Base-by-base conservation (phyloP, 1,139 yeast species). In the Taiozyma onychis region DNA sequence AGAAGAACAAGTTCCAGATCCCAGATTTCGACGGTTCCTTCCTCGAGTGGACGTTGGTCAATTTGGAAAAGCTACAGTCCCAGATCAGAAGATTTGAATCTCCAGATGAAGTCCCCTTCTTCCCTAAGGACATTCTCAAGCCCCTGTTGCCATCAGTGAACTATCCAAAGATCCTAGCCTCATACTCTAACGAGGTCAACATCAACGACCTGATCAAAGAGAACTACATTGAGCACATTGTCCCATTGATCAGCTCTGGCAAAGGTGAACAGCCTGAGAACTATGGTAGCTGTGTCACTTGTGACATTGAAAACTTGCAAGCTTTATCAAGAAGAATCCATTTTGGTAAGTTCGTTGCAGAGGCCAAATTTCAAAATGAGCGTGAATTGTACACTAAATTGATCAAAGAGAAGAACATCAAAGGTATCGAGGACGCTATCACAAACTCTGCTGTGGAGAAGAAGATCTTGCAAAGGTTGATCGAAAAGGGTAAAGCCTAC, bases 281-380 rank as follows among this genome's bases (percentile, higher is more conserved):
- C 66, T 75, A 82, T 54, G 99, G 99, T 0, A 85, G 95, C 27
- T 89, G 95, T 43, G 85, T 96, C 1, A 73, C 82, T 41, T 76
- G 89, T 57, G 99, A 93, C 65, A 86, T 93, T 53, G 96, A 87
- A 58, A 81, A 88, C 58, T 75, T 93, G 56, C 97, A 91, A 67
- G 84, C 96, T 6, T 71, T 93, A 46, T 87, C 96, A n/a, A 77
- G 99, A 62, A 79, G 99, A 65, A 89, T 93, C 58, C 99, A 93
- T 70, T 93, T 93, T 69, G 99, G 98, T 48, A 88, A 87, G 68
- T 93, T 93, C 72, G 99, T 93, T 6, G 99, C 99, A 6, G 99
- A 93, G 66, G 86, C 96, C 43, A 93, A 93, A 69, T 93, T 81
- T 66, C 85, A 77, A 61, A 70, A 75, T 30, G 95, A 91, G 57